Conservation (phyloP, 495 filamentous ascomycete genomes). For the Aspergillus sparsus region DNA sequence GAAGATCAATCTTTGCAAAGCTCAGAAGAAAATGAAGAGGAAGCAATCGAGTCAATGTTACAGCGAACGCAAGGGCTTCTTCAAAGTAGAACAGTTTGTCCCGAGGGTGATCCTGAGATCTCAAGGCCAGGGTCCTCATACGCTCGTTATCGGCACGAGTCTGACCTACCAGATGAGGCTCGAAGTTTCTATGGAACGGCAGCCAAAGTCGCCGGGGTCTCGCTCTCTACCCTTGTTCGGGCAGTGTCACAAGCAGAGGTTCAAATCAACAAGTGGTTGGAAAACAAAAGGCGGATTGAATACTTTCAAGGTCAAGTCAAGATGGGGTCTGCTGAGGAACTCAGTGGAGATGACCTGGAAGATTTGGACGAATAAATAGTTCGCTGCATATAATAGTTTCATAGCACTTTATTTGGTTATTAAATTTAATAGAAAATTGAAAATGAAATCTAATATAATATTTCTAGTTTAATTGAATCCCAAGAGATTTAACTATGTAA, state of each 20-base stretch:
- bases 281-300: slow-evolving; percentile 36
- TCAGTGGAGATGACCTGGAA: slow-evolving; percentile 30
- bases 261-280: slow-evolving; percentile 44
- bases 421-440: no score
- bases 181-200: slow-evolving; percentile 56
- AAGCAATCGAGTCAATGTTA: slow-evolving; percentile 39
- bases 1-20: slow-evolving; percentile 16
- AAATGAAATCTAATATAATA: no score
- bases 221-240: slow-evolving; percentile 46
- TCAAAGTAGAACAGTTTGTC: slow-evolving; percentile 31
- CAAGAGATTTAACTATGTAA: no score
- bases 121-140: slow-evolving; percentile 57
- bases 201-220: slow-evolving; percentile 51
- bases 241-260: slow-evolving; percentile 51
- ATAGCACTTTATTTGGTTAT: no score
- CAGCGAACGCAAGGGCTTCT: slow-evolving; percentile 40
- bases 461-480: no score
- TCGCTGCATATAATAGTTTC: neutral
- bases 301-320: slow-evolving; percentile 27
- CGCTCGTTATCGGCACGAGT: slow-evolving; percentile 55
- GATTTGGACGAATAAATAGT: slow-evolving; percentile 29
- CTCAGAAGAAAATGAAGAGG: slow-evolving; percentile 25
- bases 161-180: slow-evolving; percentile 57
- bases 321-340: slow-evolving; percentile 22
- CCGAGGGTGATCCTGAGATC: slow-evolving; percentile 32